Evolutionary conservation across 306 rosid species (phyloP).

Genomic region (Cicer pinnatifidum): DNA sequence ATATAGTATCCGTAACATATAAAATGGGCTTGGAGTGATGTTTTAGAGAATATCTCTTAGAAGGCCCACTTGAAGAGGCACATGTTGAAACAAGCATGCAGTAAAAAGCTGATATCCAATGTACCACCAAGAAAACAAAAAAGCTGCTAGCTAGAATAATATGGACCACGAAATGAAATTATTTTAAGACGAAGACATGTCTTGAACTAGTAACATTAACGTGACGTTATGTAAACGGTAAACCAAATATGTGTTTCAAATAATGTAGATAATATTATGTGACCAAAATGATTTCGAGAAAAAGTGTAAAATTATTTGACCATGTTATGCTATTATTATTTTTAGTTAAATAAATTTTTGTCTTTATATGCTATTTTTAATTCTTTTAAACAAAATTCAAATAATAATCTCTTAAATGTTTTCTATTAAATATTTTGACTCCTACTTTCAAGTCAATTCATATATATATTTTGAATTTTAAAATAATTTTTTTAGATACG

Average conservation of each 20-base stretch:
- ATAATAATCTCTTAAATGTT: too few species aligned
- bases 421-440: too few species aligned
- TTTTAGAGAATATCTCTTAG: constrained; percentile 2
- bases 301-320: background rate
- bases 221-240: background rate
- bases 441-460: too few species aligned
- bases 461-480: too few species aligned
- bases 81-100: constrained; percentile 29
- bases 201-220: background rate
- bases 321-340: background rate
- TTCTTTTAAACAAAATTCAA: too few species aligned
- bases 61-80: constrained; percentile 1
- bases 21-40: constrained; percentile 34
- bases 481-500: too few species aligned
- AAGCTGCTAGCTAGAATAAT: background rate
- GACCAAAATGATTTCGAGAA: background rate
- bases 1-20: background rate
- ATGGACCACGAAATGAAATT: constrained; percentile 26
- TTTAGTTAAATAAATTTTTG: too few species aligned
- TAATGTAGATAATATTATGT: too few species aligned
- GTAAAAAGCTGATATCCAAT: constrained; percentile 19
- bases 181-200: background rate
- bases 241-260: background rate
- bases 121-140: background rate
- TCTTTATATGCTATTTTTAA: too few species aligned